Base-by-base conservation (phyloP, 2,329 filamentous ascomycete species). In the Aspergillus fischeri region DNA sequence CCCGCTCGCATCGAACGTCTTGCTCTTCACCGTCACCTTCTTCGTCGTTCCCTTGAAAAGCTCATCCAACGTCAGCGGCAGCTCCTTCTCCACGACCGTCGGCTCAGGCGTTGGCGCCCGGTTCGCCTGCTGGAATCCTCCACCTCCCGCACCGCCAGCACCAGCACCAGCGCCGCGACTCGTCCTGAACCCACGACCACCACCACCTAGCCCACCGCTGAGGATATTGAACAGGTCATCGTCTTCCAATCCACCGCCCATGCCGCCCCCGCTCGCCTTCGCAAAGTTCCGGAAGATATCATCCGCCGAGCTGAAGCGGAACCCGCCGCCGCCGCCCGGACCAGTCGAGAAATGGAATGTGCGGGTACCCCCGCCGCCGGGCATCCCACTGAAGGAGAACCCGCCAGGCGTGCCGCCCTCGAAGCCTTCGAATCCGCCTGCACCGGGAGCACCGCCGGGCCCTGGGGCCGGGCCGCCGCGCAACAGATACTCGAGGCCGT, bases 21-120 rank as follows among this genome's bases (percentile, higher is more conserved):
- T 97, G 69, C 93, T 86, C 81, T 96, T 97, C 63, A 97, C 96
- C 79, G 94, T 96, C 83, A 99, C 91, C 82, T 96, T 97, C 84
- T 99, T 99, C 51, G 89, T 91, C 38, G 86, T 86, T 44, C 94
- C 94, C 27, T 83, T 87, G 78, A 86, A 97, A 60, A 97, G 77
- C 69, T 99, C 94, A 74, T 99, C 94, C 35, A 99, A 78, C 2
- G 89, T 86, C 24, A 99, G 79, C 2, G 87, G 85, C 60, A 99
- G 75, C 49, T 89, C 86, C 68, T 90, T 88, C 77, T 97, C 93
- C 10, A 97, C 88, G 0, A 95, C 92, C 0, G 92, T 92, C 20
- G 96, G 90, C 72, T 97, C 93, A 0, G 91, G 90, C 3, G 91
- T 91, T 14, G 75, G 75, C 4, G 74, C 71, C 21, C 76, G 68